Base-by-base conservation (phyloP, 768 basidiomycete species). In the Baorangia bicolor region DNA sequence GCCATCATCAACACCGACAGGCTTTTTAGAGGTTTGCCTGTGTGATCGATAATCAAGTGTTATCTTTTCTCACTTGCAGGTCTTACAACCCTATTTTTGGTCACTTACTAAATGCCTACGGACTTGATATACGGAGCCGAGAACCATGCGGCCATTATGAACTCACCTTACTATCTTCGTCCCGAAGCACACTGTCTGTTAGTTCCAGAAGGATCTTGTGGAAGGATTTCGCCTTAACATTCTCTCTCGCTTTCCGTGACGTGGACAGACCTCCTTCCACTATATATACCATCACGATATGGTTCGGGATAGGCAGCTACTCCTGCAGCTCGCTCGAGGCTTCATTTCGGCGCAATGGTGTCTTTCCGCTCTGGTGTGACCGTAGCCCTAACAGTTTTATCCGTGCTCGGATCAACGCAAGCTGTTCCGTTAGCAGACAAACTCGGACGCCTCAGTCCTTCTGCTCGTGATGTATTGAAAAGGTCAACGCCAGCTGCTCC, bases 401-500 rank as follows among this genome's bases (percentile, higher is more conserved):
- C 57, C 28, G 27, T 54, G 23, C 28, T 70, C 11, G 58, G 53
- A 55, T 55, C 21, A 27, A 38, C 45, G 5, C 44, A 53, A 40
- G 64, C 57, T 18, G 12, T 58, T 49, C 66, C 69, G 13, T 51
- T 69, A 6, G 51, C 51, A 11, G 43, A 70, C 35, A 69, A 55
- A 37, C 60, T 70, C 46, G 47, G 37, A 14, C 25, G 21, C 16
- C 57, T 69, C 43, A 69, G 59, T 51, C 57, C 60, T 8, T 47
- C 64, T n/a, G 66, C 68, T 48, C 67, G 60, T 40, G 59, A 62
- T 31, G 18, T 69, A 20, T 25, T 68, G 55, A 56, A 49, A 52
- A 54, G 44, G 31, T 57, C 59, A 2, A 55, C 47, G 1, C 75
- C 78, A 0, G 75, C 76, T 23, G 74, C 82, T 5, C 85, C 85